Percentiles rank a stretch among this genome's conserved stretches.
These are phyloP conservation scores for Colletotrichum tropicale DNA, from an alignment of 2,329 filamentous ascomycete species.

Conservation along the genomic window DNA sequence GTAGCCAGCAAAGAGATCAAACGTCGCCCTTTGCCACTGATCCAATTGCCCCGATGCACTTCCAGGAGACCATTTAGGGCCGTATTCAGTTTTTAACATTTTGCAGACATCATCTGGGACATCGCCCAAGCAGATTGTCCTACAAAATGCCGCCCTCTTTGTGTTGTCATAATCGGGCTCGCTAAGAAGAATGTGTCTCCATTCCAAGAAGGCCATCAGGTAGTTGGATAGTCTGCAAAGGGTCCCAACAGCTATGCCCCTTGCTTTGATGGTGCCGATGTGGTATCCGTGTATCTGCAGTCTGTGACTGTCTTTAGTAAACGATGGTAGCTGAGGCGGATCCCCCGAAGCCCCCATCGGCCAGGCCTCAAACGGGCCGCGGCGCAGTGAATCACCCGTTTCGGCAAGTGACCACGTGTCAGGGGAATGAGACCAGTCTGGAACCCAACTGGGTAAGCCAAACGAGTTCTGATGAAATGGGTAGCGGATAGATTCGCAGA, in stretches of 20 bases:
- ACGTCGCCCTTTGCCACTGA: rapidly evolving
- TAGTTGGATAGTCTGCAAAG: rapidly evolving
- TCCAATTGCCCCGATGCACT: too few relatives aligned
- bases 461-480: background rate
- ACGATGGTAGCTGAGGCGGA: too few relatives aligned
- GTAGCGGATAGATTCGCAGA: background rate
- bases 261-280: rapidly evolving
- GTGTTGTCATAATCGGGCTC: too few relatives aligned
- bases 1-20: background rate
- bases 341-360: too few relatives aligned
- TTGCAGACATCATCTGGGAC: rapidly evolving
- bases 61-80: too few relatives aligned
- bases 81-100: too few relatives aligned
- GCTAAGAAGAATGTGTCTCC: too few relatives aligned
- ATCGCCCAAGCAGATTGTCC: rapidly evolving
- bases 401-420: background rate
- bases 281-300: rapidly evolving
- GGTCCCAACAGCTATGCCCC: background rate
- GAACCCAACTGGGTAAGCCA: background rate
- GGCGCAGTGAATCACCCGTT: too few relatives aligned
- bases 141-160: too few relatives aligned
- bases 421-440: background rate
- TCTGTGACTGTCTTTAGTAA: too few relatives aligned
- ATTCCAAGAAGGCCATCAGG: background rate
- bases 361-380: too few relatives aligned